Evolutionary conservation across 2,329 filamentous ascomycete genomes (phyloP).

Genomic region (Teratosphaeria epicoccoides): DNA sequence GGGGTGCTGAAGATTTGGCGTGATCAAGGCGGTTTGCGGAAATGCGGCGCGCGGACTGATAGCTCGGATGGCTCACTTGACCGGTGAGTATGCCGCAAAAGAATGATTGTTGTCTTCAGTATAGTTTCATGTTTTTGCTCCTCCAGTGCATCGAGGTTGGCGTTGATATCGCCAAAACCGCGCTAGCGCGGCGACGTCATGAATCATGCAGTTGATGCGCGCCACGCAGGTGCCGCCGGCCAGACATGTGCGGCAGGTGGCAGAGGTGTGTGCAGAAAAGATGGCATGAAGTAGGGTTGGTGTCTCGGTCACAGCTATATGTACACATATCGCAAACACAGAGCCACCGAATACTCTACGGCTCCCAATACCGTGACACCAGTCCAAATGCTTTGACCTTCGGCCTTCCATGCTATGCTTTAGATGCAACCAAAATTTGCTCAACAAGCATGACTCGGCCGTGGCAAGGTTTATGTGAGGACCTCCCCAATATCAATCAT

Average conservation of each 20-base stretch:
- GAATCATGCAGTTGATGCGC: background rate
- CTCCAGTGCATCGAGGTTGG: background rate
- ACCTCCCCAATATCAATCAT: conserved; percentile 49
- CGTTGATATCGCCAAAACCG: background rate
- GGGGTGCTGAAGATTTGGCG: background rate
- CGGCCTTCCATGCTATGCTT: background rate
- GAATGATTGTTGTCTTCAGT: background rate
- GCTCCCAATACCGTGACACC: background rate
- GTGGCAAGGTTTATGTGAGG: conserved; percentile 26
- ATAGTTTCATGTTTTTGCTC: background rate
- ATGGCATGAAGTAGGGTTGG: background rate
- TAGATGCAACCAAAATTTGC: background rate
- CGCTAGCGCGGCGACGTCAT: background rate
- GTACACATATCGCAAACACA: background rate
- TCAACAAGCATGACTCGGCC: background rate
- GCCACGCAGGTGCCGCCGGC: background rate
- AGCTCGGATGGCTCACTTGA: background rate
- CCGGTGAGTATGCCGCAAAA: background rate
- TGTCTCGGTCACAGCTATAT: background rate
- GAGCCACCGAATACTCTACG: background rate
- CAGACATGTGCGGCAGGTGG: background rate
- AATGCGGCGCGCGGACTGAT: background rate
- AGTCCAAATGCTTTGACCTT: background rate
- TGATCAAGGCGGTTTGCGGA: background rate
- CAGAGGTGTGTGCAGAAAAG: background rate